Conservation (phyloP, 306 rosid species). For the Pachyrhizus erosus region DNA sequence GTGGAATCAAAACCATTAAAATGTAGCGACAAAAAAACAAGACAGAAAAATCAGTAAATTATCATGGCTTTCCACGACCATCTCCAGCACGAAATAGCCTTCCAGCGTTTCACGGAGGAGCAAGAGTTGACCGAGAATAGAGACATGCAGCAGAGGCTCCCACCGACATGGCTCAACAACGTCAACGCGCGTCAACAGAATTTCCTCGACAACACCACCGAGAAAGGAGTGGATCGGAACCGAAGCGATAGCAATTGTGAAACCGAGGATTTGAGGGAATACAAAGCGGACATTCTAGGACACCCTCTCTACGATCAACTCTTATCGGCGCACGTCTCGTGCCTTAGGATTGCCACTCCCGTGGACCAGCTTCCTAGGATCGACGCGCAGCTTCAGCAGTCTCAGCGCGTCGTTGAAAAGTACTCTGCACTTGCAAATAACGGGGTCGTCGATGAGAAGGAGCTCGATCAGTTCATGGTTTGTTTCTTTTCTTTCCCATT, state of each 20-base stretch:
- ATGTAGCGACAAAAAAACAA: constrained; percentile 4
- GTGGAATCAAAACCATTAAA: neutral
- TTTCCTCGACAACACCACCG: constrained; percentile 47
- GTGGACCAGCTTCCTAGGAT: constrained; percentile 89
- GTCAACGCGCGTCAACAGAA: constrained; percentile 49
- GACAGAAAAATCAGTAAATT: neutral
- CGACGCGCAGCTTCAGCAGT: constrained; percentile 81
- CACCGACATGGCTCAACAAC: constrained; percentile 60
- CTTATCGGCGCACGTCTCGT: constrained; percentile 84
- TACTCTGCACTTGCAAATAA: constrained; percentile 56
- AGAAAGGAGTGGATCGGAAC: constrained; percentile 49
- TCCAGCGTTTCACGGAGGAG: constrained; percentile 64
- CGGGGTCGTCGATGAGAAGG: constrained; percentile 60
- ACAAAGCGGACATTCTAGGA: constrained; percentile 71
- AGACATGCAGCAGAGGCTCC: constrained; percentile 48
- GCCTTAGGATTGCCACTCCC: constrained; percentile 91
- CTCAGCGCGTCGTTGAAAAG: constrained; percentile 71
- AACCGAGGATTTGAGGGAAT: constrained; percentile 49
- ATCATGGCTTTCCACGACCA: constrained; percentile 72
- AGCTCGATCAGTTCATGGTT: constrained; percentile 87
- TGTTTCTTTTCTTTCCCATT: neutral
- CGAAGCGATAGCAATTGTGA: constrained; percentile 39
- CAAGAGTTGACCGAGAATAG: constrained; percentile 35
- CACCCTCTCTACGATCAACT: constrained; percentile 94
- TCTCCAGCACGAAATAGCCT: constrained; percentile 60